Evolutionary conservation across 2,329 filamentous ascomycete species (phyloP).

Genomic region (Neocucurbitaria cava): DNA sequence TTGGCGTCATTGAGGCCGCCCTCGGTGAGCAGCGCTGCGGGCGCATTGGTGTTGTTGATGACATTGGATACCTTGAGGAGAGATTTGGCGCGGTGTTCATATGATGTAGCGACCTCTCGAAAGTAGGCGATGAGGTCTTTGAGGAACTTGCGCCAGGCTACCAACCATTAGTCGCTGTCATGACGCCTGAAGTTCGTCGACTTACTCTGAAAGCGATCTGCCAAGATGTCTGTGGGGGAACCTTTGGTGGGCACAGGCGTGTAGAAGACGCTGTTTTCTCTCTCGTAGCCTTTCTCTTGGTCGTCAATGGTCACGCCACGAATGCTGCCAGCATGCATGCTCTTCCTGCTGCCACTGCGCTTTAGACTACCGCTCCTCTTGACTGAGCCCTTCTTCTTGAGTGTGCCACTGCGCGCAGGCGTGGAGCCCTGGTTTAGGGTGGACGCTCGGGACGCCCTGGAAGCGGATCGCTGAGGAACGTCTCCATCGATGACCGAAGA

Average conservation of each 20-base stretch:
- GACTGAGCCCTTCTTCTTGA: conserved; percentile 88
- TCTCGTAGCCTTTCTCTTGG: conserved; percentile 66
- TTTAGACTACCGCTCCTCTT: conserved; percentile 76
- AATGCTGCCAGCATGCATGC: conserved; percentile 85
- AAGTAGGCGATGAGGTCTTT: conserved; percentile 96
- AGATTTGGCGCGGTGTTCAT: conserved; percentile 84
- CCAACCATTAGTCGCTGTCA: conserved; percentile 22
- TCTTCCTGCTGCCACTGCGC: conserved; percentile 80
- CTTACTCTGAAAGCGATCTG: conserved; percentile 86
- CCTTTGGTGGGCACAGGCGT: conserved; percentile 88
- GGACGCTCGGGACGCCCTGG: conserved; percentile 63
- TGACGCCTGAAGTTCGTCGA: background rate
- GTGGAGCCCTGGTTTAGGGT: conserved; percentile 52
- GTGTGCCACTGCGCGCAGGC: conserved; percentile 71
- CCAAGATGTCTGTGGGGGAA: conserved; percentile 85
- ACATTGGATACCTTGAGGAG: conserved; percentile 83
- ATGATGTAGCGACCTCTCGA: conserved; percentile 86
- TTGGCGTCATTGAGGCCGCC: conserved; percentile 89
- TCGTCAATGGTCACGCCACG: conserved; percentile 78
- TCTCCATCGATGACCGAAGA: conserved; percentile 67
- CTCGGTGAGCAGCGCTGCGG: conserved; percentile 76
- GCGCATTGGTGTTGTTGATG: conserved; percentile 79
- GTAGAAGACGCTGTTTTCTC: conserved; percentile 85
- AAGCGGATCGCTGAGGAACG: conserved; percentile 67
- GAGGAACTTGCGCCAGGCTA: conserved; percentile 92